phyloP scores from a whole-genome alignment of 345 rosid genomes.

The Brassica carinata region DNA sequence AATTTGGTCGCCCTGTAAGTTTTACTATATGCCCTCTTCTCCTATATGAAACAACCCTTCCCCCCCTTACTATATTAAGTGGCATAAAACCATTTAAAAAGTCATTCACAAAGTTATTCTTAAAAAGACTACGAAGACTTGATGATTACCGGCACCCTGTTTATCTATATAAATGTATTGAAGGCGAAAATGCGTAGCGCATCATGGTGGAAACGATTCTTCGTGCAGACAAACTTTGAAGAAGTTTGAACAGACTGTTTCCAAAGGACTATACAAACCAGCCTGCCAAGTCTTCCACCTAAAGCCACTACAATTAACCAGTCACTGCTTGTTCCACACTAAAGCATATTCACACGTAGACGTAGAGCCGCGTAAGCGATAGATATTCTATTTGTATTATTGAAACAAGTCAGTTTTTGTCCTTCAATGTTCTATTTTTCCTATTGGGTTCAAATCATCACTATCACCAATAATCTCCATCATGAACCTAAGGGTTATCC shows the following conservation, averaged over 20 bases:
- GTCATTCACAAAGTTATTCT: neutral
- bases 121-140: neutral
- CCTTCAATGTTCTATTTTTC: constrained; percentile 34
- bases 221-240: constrained; percentile 63
- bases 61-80: neutral
- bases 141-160: neutral
- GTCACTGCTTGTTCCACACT: neutral
- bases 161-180: neutral
- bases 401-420: constrained; percentile 35
- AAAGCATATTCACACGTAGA: constrained; percentile 41
- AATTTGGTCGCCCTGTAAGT: constrained; percentile 91
- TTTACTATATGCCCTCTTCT: neutral
- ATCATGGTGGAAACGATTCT: constrained; percentile 71
- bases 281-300: constrained; percentile 95
- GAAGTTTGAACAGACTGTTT: constrained; percentile 72
- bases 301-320: constrained; percentile 57
- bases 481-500: constrained; percentile 75
- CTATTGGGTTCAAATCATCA: constrained; percentile 26
- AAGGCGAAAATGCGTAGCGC: constrained; percentile 79
- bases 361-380: no score
- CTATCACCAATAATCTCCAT: constrained; percentile 75
- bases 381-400: constrained; percentile 31
- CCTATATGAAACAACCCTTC: neutral
- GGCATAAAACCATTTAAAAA: neutral
- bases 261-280: constrained; percentile 65